Conservation (phyloP, 345 rosid species). For the Hypericum androsaemum region DNA sequence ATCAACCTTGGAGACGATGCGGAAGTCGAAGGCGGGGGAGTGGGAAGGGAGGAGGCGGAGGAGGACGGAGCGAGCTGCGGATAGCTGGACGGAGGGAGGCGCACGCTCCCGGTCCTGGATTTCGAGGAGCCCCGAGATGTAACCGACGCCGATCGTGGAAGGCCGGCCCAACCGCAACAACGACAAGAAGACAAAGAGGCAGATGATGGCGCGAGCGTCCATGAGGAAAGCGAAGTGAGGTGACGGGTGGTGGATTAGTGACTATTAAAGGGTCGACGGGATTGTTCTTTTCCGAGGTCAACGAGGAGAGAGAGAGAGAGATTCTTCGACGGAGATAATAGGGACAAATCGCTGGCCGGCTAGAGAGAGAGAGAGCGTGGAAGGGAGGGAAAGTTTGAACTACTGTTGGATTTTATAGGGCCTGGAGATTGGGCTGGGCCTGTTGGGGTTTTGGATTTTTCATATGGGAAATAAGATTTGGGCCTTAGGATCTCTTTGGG, state of each 20-base stretch:
- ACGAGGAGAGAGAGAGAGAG: too few relatives aligned
- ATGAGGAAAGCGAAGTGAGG: slow-evolving; percentile 9
- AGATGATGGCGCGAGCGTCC: slow-evolving; percentile 19
- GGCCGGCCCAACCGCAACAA: slow-evolving; percentile 16
- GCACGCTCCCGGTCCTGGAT: slow-evolving; percentile 56
- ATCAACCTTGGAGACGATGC: slow-evolving; percentile 38
- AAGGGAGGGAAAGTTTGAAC: not conserved
- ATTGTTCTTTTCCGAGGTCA: too few relatives aligned
- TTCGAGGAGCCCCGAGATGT: slow-evolving; percentile 47
- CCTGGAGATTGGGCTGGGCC: too few relatives aligned
- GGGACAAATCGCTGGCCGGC: slow-evolving; percentile 10
- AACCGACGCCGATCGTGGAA: slow-evolving; percentile 50
- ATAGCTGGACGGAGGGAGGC: slow-evolving; percentile 45
- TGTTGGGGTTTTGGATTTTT: too few relatives aligned
- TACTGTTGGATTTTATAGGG: too few relatives aligned
- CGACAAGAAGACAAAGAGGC: slow-evolving; percentile 4
- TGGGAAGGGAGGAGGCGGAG: slow-evolving; percentile 52
- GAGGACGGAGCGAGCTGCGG: slow-evolving; percentile 47
- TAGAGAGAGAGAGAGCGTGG: not conserved
- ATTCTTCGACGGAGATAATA: too few relatives aligned
- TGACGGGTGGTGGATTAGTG: not conserved
- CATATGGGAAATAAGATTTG: too few relatives aligned
- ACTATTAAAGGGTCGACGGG: too few relatives aligned
- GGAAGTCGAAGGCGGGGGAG: slow-evolving; percentile 40
- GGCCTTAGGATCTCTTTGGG: too few relatives aligned